These are phyloP conservation scores for Solanum virginianum DNA, from an alignment of 257 asterid genomes.

Conservation along the genomic window DNA sequence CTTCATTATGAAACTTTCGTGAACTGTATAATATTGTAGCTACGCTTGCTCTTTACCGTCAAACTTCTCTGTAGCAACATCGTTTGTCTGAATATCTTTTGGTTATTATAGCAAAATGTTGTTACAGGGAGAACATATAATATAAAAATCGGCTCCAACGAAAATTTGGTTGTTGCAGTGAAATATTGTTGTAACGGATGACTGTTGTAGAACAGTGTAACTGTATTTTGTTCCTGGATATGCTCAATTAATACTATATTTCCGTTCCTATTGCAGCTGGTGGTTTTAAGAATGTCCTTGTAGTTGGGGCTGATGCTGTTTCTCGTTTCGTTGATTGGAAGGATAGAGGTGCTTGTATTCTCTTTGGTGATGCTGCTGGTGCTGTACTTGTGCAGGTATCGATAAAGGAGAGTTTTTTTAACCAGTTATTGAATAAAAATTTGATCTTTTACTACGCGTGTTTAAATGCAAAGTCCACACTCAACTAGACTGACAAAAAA, in stretches of 20 bases:
- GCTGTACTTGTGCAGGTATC: constrained; percentile 76
- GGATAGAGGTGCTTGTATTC: constrained; percentile 89
- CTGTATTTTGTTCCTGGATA: background rate
- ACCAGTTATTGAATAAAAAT: background rate
- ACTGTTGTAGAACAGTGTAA: background rate
- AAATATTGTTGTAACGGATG: background rate
- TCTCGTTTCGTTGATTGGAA: constrained; percentile 92
- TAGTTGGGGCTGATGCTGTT: constrained; percentile 86
- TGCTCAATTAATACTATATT: background rate
- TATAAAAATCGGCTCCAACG: background rate
- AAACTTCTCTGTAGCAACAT: background rate
- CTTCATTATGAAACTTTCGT: background rate
- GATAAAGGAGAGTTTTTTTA: background rate
- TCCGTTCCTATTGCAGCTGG: constrained; percentile 40
- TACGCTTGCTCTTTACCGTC: background rate
- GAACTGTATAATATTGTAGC: background rate
- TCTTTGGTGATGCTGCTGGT: constrained; percentile 96
- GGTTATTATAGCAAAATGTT: background rate
- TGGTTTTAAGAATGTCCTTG: constrained; percentile 86
- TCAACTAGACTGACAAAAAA: background rate
- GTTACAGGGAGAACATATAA: background rate
- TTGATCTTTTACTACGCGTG: background rate
- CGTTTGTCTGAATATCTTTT: background rate
- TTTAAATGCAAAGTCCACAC: background rate
- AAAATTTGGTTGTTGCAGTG: background rate